Conservation (phyloP, 192 early-diverging fungal species). For the Hyaloraphidium curvatum region DNA sequence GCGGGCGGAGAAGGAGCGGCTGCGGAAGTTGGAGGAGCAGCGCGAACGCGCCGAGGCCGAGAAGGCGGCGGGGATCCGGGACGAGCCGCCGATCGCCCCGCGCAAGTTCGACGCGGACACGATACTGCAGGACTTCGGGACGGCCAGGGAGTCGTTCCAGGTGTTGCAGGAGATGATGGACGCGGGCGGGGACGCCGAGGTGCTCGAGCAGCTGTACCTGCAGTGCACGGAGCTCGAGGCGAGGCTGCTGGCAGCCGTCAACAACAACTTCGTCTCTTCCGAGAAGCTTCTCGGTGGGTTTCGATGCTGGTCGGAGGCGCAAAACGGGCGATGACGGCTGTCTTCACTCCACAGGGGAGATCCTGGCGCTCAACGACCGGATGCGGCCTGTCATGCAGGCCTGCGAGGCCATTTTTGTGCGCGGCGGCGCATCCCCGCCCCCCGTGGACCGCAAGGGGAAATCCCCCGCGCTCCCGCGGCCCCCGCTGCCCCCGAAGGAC, state of each 20-base stretch:
- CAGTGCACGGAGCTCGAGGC: not conserved
- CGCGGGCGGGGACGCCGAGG: not conserved
- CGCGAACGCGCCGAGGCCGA: too few relatives aligned
- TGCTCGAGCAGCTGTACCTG: slow-evolving; percentile 1
- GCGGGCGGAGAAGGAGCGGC: too few relatives aligned
- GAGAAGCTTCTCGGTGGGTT: not conserved
- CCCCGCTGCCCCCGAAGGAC: too few relatives aligned
- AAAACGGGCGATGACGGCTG: not conserved
- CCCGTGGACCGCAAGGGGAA: too few relatives aligned
- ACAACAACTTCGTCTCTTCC: not conserved
- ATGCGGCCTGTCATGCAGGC: not conserved
- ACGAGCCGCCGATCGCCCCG: too few relatives aligned
- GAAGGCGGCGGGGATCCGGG: too few relatives aligned
- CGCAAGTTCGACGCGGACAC: too few relatives aligned
- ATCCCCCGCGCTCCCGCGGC: too few relatives aligned
- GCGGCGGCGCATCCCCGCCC: not conserved
- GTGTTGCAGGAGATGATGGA: too few relatives aligned
- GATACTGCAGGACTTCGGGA: too few relatives aligned
- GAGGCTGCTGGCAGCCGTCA: not conserved
- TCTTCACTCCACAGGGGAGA: not conserved
- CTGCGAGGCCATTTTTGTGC: not conserved
- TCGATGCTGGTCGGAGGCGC: not conserved
- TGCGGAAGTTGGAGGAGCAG: too few relatives aligned
- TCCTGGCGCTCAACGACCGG: not conserved
- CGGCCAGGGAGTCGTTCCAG: too few relatives aligned